phyloP scores from a whole-genome alignment of 805 yeast species.

The Candida parachauliodes region DNA sequence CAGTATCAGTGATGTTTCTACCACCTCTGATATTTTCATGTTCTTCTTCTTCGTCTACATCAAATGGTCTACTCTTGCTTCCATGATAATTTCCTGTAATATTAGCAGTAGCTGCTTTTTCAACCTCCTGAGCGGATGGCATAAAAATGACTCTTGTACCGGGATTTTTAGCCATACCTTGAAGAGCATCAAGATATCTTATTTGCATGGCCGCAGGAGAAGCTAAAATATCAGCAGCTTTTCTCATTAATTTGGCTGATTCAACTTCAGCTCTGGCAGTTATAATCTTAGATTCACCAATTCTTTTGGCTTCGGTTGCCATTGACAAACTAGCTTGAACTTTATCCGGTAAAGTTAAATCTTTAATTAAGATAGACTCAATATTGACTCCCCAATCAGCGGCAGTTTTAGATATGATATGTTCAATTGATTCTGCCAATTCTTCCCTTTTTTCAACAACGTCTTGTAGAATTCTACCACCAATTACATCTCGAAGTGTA shows the following conservation, averaged over 20 bases:
- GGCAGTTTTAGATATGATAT: conserved; percentile 59
- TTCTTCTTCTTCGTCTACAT: conserved; percentile 22
- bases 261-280: conserved; percentile 75
- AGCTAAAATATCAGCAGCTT: conserved; percentile 72
- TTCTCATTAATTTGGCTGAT: conserved; percentile 70
- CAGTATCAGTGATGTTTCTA: conserved; percentile 18
- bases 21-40: conserved; percentile 12
- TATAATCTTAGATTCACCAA: conserved; percentile 73
- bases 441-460: conserved; percentile 72
- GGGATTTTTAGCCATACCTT: conserved; percentile 60
- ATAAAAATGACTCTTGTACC: conserved; percentile 69
- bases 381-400: conserved; percentile 67
- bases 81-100: conserved; percentile 7
- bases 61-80: conserved; percentile 11
- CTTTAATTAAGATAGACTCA: conserved; percentile 67
- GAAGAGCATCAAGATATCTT: conserved; percentile 76
- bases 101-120: conserved; percentile 31
- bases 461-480: conserved; percentile 62
- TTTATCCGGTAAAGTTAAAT: conserved; percentile 49
- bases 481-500: conserved; percentile 68
- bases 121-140: conserved; percentile 52
- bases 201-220: conserved; percentile 77
- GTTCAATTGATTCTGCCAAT: conserved; percentile 61
- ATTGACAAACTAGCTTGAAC: conserved; percentile 61
- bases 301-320: conserved; percentile 74